Evolutionary conservation across 768 basidiomycete species (phyloP).

Genomic region (Suillus luteus): DNA sequence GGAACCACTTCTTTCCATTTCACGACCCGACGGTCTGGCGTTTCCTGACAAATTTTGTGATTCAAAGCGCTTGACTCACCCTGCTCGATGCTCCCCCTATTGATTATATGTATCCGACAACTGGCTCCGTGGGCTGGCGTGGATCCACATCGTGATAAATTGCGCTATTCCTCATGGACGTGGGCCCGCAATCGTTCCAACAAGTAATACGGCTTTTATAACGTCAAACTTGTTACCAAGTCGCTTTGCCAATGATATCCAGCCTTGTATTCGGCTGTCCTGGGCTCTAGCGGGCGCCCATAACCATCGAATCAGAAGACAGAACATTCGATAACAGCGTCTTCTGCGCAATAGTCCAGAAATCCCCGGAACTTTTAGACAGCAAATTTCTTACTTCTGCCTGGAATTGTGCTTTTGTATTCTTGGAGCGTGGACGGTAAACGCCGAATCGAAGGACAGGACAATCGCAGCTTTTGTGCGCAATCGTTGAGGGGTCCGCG

Average conservation of each 20-base stretch:
- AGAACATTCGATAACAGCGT: not conserved
- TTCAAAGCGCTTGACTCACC: not conserved
- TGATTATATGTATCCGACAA: not conserved
- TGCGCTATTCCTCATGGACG: not conserved
- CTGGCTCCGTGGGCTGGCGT: not conserved
- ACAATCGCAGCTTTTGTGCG: not conserved
- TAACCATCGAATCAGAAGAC: not conserved
- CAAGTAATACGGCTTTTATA: not conserved
- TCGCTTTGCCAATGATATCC: not conserved
- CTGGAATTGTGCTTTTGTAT: not conserved
- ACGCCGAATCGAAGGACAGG: not conserved
- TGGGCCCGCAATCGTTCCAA: not conserved
- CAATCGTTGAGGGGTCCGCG: not conserved
- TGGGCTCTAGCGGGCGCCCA: not conserved
- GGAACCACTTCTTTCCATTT: not conserved
- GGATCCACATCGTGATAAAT: not conserved
- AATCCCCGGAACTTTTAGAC: not conserved
- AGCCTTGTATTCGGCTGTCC: not conserved
- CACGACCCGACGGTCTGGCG: not conserved
- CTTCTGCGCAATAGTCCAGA: not conserved
- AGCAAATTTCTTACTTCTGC: not conserved
- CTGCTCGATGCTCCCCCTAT: not conserved
- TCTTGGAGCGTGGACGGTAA: not conserved
- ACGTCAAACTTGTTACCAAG: not conserved
- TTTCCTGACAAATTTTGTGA: not conserved